These are phyloP conservation scores for Wickerhamomyces bovis DNA, from an alignment of 805 yeast genomes.

Conservation along the genomic window DNA sequence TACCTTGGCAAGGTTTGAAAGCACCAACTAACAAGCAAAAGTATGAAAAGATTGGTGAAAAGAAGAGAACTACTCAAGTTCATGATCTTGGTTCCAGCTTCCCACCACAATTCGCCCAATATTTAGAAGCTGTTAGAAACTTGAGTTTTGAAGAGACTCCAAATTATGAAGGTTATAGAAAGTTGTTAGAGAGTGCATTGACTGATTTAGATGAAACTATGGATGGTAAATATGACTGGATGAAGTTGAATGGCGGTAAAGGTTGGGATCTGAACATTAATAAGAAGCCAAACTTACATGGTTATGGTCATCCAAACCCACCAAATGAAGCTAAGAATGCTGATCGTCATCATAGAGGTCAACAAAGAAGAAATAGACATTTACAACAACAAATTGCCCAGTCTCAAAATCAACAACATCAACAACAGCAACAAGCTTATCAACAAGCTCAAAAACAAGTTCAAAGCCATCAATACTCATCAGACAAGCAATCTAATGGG, in stretches of 20 bases:
- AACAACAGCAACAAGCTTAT: constrained; percentile 14
- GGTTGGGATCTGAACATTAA: constrained; percentile 78
- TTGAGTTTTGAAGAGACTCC: constrained; percentile 77
- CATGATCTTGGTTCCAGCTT: constrained; percentile 53
- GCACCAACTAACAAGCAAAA: constrained; percentile 82
- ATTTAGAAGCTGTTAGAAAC: constrained; percentile 60
- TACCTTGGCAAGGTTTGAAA: constrained; percentile 89
- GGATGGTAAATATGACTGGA: constrained; percentile 77
- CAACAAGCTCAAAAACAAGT: constrained; percentile 15
- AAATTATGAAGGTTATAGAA: constrained; percentile 61
- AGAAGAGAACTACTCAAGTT: constrained; percentile 65
- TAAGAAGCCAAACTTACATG: constrained; percentile 75
- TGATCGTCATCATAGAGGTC: constrained; percentile 23
- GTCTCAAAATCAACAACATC: constrained; percentile 16
- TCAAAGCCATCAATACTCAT: constrained; percentile 6
- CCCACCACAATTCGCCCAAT: constrained; percentile 71
- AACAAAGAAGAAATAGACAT: constrained; percentile 25
- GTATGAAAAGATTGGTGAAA: constrained; percentile 79
- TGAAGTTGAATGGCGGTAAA: constrained; percentile 69
- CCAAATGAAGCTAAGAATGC: constrained; percentile 9
- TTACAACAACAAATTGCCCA: constrained; percentile 22
- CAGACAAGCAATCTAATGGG: constrained; percentile 3
- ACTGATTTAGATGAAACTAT: constrained; percentile 51
- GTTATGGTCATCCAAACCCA: constrained; percentile 71
- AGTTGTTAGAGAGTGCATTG: constrained; percentile 54